Base-by-base conservation (phyloP, 176 grass and related monocot species). In the Microstegium vimineum region DNA sequence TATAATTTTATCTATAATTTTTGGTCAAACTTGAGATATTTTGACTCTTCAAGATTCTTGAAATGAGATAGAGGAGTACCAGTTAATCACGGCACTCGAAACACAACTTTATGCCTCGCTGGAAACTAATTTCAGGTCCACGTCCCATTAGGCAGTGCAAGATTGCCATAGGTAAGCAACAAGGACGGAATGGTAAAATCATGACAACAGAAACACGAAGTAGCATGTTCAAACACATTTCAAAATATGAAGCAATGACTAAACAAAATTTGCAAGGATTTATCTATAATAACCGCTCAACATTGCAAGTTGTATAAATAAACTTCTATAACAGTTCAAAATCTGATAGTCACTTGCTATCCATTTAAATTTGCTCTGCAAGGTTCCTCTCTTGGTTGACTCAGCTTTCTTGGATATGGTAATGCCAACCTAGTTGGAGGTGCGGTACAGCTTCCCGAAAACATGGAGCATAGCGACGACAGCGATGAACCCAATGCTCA, bases 401-500 rank as follows among this genome's bases (percentile, higher is more conserved):
- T 64, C 4, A 1, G 25, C 38, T 68, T 78, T 42, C 47, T 35
- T 13, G 0, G 23, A 41, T 8, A 56, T 31, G 37, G 27, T 43
- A 69, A 26, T 46, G 5, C 10, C n/a, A 90, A 26, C 63, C 74
- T 92, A 92, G 40, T 86, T 78, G 18, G 86, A 8, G 3, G 80
- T 88, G 66, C 79, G 84, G 69, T 99, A 93, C 27, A 99, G 85
- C 87, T 99, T 95, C 57, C 96, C 91, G 4, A 90, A 93, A 43
- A 95, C 91, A 90, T 99, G 96, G 10, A 95, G 82, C 82, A 94
- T 78, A 17, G 89, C 93, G 35, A 99, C 96, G 0, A 95, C 68
- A 1, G 89, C 91, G 51, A 99, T 92, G 66, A 99, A 99, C 28
- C 93, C 96, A 33, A 99, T 87, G 76, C 93, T 99, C 93, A 95